Evolutionary conservation across 805 yeast genomes (phyloP).

Genomic region (Saturnispora sanitii): DNA sequence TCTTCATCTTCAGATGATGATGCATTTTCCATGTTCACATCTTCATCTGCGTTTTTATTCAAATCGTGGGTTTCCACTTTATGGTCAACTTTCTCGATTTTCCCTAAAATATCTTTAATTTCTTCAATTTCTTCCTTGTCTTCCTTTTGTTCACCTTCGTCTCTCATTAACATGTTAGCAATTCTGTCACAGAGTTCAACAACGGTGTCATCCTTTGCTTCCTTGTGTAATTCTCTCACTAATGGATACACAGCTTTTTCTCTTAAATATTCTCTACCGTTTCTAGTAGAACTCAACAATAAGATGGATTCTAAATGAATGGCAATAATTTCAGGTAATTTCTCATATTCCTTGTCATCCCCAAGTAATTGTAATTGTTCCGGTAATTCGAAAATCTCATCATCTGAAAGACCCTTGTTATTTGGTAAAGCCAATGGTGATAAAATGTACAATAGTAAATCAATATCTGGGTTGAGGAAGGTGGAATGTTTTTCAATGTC

Average conservation of each 20-base stretch:
- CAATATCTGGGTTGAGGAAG: constrained; percentile 53
- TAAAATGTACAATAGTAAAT: constrained; percentile 71
- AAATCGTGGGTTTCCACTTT: constrained; percentile 6
- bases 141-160: constrained; percentile 51
- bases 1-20: constrained; percentile 13
- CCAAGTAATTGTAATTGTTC: constrained; percentile 77
- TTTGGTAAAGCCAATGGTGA: constrained; percentile 69
- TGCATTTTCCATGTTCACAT: constrained; percentile 6
- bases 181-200: constrained; percentile 69
- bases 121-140: constrained; percentile 37
- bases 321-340: constrained; percentile 50
- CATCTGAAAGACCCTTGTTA: constrained; percentile 51
- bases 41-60: constrained; percentile 5
- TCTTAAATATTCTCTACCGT: constrained; percentile 68
- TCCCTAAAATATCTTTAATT: constrained; percentile 42
- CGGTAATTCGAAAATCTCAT: constrained; percentile 80
- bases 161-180: constrained; percentile 89
- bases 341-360: constrained; percentile 69
- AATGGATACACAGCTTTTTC: constrained; percentile 77
- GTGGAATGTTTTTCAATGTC: constrained; percentile 59
- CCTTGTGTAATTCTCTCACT: constrained; percentile 76
- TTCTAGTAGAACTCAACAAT: constrained; percentile 65
- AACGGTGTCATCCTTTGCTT: constrained; percentile 32
- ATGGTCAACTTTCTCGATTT: constrained; percentile 11
- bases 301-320: constrained; percentile 74